phyloP scores from a whole-genome alignment of 1,284 basidiomycete species.

The Naganishia cerealis region DNA sequence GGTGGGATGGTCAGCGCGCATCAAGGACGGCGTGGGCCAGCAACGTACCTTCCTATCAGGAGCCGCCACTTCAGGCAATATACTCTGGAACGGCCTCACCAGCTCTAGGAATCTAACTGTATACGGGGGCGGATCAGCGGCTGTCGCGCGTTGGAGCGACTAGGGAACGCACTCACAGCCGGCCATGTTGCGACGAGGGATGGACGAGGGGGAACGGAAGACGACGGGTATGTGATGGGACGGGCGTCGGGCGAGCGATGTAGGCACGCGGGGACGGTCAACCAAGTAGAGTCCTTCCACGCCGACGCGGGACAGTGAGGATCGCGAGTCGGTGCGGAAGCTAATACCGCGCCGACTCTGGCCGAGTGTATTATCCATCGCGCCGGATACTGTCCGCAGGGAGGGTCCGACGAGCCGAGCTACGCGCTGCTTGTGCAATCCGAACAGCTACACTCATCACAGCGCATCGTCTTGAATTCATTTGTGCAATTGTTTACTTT shows the following conservation, averaged over 20 bases:
- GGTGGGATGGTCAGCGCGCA: background rate
- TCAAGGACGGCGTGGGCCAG: background rate
- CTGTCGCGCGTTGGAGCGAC: too few relatives aligned
- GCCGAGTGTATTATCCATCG: too few relatives aligned
- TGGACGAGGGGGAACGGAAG: background rate
- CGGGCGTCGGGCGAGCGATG: too few relatives aligned
- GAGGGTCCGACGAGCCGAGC: too few relatives aligned
- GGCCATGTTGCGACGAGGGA: constrained; percentile 6
- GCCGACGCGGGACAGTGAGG: constrained; percentile 4
- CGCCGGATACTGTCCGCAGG: too few relatives aligned
- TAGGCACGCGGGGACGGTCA: too few relatives aligned
- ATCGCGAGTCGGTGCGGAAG: too few relatives aligned
- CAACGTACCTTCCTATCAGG: constrained; percentile 82
- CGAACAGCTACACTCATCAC: too few relatives aligned
- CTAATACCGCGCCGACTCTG: too few relatives aligned
- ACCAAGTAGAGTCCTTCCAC: background rate
- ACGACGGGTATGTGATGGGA: background rate
- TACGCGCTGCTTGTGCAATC: too few relatives aligned
- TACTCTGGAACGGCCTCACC: constrained; percentile 89
- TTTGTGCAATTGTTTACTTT: too few relatives aligned
- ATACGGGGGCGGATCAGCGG: background rate
- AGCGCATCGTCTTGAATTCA: too few relatives aligned
- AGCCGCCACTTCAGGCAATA: constrained; percentile 90
- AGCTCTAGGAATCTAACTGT: constrained; percentile 91
- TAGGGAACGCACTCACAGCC: constrained; percentile 12